Percentiles rank a stretch among this genome's conserved stretches.
Evolutionary conservation across 176 grass and related monocot genomes (phyloP).

Genomic region (Carex scoparia): DNA sequence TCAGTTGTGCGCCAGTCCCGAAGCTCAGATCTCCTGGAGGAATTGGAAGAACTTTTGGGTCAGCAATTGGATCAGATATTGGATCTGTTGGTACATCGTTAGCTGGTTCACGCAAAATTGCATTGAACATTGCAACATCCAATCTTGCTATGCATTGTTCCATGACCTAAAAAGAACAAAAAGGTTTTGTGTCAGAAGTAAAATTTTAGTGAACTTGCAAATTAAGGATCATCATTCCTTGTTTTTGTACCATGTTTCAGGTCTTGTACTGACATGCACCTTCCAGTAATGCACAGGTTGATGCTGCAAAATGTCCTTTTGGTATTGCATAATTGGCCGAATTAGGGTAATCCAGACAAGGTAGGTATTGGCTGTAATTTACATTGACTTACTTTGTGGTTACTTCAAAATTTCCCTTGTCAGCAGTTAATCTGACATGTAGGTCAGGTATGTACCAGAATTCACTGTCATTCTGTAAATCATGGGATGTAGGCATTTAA

Average conservation of each 20-base stretch:
- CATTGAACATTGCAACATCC: conserved; percentile 98
- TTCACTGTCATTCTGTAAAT: background rate
- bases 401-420: background rate
- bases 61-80: conserved; percentile 83
- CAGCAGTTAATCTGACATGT: background rate
- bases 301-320: background rate
- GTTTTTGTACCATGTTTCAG: conserved; percentile 1
- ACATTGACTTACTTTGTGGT: too few species aligned
- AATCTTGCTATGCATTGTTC: conserved; percentile 80
- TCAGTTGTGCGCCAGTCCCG: conserved; percentile 86
- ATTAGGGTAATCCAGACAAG: background rate
- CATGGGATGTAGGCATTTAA: background rate
- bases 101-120: conserved; percentile 88
- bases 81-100: conserved; percentile 84
- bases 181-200: conserved; percentile 9
- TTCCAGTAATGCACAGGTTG: background rate
- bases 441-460: background rate
- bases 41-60: conserved; percentile 88
- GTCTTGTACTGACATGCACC: background rate
- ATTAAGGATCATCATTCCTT: conserved; percentile 10
- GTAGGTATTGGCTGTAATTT: background rate
- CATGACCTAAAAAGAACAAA: conserved; percentile 62
- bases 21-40: conserved; percentile 89
- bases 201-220: conserved; percentile 4
- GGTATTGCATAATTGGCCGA: background rate